phyloP scores from a whole-genome alignment of 306 rosid genomes.

The Psophocarpus tetragonolobus region DNA sequence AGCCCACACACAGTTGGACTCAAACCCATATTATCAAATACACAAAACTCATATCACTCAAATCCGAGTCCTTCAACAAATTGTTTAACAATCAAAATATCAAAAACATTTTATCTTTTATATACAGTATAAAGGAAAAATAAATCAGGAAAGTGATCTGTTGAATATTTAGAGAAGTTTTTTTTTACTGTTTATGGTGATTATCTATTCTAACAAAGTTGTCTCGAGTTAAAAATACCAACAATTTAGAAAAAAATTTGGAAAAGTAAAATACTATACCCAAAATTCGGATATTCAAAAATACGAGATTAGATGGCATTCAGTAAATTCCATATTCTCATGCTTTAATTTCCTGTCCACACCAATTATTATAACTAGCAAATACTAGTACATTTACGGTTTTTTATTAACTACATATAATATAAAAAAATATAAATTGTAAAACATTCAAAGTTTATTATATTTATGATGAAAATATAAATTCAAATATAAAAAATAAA shows the following conservation, averaged over 20 bases:
- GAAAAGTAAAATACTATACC: slow-evolving; percentile 4
- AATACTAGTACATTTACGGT: not conserved
- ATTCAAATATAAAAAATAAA: not conserved
- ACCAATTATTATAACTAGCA: not conserved
- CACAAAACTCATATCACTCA: slow-evolving; percentile 24
- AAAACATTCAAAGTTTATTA: not conserved
- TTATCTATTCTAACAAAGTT: too few relatives aligned
- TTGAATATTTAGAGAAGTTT: too few relatives aligned
- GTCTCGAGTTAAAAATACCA: too few relatives aligned
- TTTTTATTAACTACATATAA: not conserved
- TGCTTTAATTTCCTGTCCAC: not conserved
- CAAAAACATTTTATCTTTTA: not conserved
- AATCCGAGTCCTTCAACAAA: slow-evolving; percentile 22
- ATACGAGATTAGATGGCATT: slow-evolving; percentile 10
- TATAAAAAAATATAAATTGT: not conserved
- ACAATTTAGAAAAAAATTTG: too few relatives aligned
- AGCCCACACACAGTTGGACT: slow-evolving; percentile 38
- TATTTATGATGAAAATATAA: not conserved
- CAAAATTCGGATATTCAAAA: slow-evolving; percentile 7
- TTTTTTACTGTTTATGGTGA: too few relatives aligned
- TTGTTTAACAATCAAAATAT: not conserved
- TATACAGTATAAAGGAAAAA: not conserved
- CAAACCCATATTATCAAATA: slow-evolving; percentile 32
- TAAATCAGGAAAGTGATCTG: too few relatives aligned
- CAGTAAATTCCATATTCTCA: slow-evolving; percentile 16